These are phyloP conservation scores for Epichloe gansuensis DNA, from an alignment of 2,329 filamentous ascomycete species.

Conservation along the genomic window DNA sequence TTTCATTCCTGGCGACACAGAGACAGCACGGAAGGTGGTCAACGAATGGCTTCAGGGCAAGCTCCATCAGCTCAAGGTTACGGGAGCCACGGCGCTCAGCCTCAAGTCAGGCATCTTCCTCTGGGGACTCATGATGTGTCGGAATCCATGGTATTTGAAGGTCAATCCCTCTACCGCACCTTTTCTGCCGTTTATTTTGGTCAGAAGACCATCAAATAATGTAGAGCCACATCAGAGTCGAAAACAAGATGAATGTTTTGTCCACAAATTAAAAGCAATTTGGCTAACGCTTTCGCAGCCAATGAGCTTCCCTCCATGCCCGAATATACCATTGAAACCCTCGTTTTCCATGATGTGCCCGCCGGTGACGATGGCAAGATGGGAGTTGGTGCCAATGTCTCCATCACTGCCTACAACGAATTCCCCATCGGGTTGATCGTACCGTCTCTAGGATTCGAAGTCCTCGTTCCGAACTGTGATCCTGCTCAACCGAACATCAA, in stretches of 20 bases:
- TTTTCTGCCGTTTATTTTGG: slow-evolving; percentile 51
- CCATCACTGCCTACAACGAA: slow-evolving; percentile 58
- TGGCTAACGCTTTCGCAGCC: slow-evolving; percentile 34
- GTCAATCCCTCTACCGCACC: slow-evolving; percentile 59
- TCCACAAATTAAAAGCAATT: slow-evolving; percentile 7
- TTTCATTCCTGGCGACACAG: slow-evolving; percentile 61
- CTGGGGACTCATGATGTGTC: slow-evolving; percentile 67
- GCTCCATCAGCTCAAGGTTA: slow-evolving; percentile 56
- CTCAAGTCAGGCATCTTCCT: slow-evolving; percentile 68
- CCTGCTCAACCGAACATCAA: slow-evolving; percentile 60
- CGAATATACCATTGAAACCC: slow-evolving; percentile 65
- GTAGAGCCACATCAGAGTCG: slow-evolving; percentile 3
- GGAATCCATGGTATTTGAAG: slow-evolving; percentile 69
- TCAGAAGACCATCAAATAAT: slow-evolving; percentile 35
- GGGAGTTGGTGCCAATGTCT: slow-evolving; percentile 71
- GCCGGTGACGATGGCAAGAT: slow-evolving; percentile 34
- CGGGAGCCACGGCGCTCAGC: slow-evolving; percentile 59
- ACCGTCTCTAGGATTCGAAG: slow-evolving; percentile 71
- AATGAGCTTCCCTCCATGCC: slow-evolving; percentile 66
- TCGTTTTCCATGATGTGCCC: slow-evolving; percentile 66
- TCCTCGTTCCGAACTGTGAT: slow-evolving; percentile 73
- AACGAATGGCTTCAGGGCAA: slow-evolving; percentile 82
- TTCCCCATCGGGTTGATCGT: slow-evolving; percentile 68
- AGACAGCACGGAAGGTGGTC: slow-evolving; percentile 66
- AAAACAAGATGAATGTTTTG: background rate